Evolutionary conservation across 2,329 filamentous ascomycete genomes (phyloP).

Genomic region (Pleoardoris graminearum): DNA sequence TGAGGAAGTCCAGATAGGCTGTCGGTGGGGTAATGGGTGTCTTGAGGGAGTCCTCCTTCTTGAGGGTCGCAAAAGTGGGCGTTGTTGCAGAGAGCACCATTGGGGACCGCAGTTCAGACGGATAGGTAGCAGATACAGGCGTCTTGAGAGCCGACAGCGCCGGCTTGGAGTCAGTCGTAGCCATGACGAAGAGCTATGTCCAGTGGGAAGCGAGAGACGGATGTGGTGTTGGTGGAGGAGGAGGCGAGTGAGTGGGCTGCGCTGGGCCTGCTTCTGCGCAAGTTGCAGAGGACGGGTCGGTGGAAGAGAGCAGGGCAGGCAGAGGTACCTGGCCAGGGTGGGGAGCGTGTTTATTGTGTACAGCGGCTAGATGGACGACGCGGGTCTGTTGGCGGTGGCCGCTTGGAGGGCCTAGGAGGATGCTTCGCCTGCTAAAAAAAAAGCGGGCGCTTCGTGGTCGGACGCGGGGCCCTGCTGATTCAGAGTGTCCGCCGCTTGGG

Average conservation of each 20-base stretch:
- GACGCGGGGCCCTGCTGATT: constrained; percentile 23
- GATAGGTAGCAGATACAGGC: constrained; percentile 64
- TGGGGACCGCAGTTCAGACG: constrained; percentile 63
- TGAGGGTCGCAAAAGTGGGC: constrained; percentile 61
- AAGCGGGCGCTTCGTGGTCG: constrained; percentile 29
- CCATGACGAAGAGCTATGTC: constrained; percentile 37
- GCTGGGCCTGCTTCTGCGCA: constrained; percentile 1
- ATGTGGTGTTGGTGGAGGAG: constrained; percentile 20
- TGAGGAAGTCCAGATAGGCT: constrained; percentile 92
- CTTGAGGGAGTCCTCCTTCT: constrained; percentile 66
- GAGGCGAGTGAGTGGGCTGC: constrained; percentile 14
- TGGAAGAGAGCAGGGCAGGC: constrained; percentile 23
- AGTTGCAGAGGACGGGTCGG: constrained; percentile 30
- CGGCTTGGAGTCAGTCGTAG: constrained; percentile 48
- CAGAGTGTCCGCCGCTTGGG: constrained; percentile 14
- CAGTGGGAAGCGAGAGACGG: constrained; percentile 38
- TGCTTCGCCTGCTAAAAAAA: constrained; percentile 32
- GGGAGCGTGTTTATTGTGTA: constrained; percentile 40
- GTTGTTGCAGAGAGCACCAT: constrained; percentile 55
- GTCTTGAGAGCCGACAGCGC: constrained; percentile 51
- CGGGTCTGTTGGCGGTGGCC: constrained; percentile 40
- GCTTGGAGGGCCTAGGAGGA: constrained; percentile 31
- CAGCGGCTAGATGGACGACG: too few species aligned
- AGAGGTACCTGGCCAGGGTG: constrained; percentile 31
- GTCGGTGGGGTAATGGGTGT: constrained; percentile 89